These are phyloP conservation scores for Penicillium sp. DNA, from an alignment of 2,329 filamentous ascomycete genomes.

Conservation along the genomic window DNA sequence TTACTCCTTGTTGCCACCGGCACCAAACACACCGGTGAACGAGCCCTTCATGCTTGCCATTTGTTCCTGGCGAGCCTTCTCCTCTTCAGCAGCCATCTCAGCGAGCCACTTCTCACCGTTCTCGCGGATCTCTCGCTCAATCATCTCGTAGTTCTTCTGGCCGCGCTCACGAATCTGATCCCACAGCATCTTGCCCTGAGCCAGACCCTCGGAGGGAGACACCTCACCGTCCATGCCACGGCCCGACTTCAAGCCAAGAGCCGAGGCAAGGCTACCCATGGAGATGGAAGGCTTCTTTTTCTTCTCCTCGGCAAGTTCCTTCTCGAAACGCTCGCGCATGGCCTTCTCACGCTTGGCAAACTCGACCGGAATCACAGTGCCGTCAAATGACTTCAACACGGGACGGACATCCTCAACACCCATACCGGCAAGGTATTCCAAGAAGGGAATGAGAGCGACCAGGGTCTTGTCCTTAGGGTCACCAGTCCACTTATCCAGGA, in stretches of 20 bases:
- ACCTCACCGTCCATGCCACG: slow-evolving; percentile 68
- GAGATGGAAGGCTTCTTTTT: slow-evolving; percentile 64
- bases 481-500: slow-evolving; percentile 88
- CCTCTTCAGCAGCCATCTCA: slow-evolving; percentile 86
- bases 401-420: slow-evolving; percentile 84
- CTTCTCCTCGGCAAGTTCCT: slow-evolving; percentile 71
- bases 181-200: slow-evolving; percentile 95
- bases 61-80: slow-evolving; percentile 86
- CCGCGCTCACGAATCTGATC: slow-evolving; percentile 92
- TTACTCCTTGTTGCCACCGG: slow-evolving; percentile 35
- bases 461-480: slow-evolving; percentile 82
- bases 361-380: slow-evolving; percentile 84
- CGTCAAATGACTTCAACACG: slow-evolving; percentile 85
- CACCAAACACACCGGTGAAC: slow-evolving; percentile 63
- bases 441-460: slow-evolving; percentile 88
- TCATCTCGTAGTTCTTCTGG: slow-evolving; percentile 82
- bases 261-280: slow-evolving; percentile 69
- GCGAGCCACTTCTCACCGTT: slow-evolving; percentile 96
- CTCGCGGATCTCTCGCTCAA: slow-evolving; percentile 89
- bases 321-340: slow-evolving; percentile 82
- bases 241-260: slow-evolving; percentile 77
- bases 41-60: slow-evolving; percentile 90
- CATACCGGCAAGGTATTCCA: slow-evolving; percentile 97
- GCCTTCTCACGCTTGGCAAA: slow-evolving; percentile 87
- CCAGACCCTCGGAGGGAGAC: slow-evolving; percentile 74